Evolutionary conservation across 1,284 basidiomycete species (phyloP).

Genomic region (Takashimella tepidaria): DNA sequence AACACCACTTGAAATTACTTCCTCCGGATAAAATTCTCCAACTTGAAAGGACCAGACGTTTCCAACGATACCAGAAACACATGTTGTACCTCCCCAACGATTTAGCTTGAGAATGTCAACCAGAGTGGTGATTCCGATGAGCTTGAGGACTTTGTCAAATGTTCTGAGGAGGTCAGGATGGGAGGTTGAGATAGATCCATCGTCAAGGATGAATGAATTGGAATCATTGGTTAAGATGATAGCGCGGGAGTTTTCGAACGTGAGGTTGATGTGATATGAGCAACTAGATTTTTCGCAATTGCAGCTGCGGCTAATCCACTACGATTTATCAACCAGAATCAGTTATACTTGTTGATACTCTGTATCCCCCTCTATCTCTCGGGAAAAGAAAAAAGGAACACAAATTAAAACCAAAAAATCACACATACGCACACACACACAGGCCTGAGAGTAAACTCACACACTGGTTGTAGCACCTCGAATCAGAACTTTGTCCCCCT

Average conservation of each 20-base stretch:
- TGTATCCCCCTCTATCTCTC: no score
- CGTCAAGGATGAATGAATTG: constrained; percentile 2
- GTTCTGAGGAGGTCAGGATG: not conserved
- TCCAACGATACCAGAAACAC: constrained; percentile 10
- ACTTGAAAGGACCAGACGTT: constrained; percentile 5
- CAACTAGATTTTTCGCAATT: constrained; percentile 4
- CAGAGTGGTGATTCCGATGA: constrained; percentile 7
- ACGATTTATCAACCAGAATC: no score
- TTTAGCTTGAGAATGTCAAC: constrained; percentile 1
- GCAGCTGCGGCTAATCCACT: constrained; percentile 7
- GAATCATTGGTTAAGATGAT: constrained; percentile 5
- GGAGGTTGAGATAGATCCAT: not conserved
- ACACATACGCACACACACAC: no score
- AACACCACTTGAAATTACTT: constrained; percentile 5
- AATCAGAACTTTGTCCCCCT: constrained; percentile 9
- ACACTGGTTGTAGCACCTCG: constrained; percentile 10
- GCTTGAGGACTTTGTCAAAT: constrained; percentile 9
- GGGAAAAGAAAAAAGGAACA: no score
- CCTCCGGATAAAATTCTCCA: constrained; percentile 3
- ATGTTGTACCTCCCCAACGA: constrained; percentile 1
- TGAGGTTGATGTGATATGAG: constrained; percentile 9
- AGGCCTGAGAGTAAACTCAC: constrained; percentile 4
- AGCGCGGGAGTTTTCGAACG: not conserved
- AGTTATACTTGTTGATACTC: no score
- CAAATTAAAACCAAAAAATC: no score